Percentiles rank a stretch among this genome's conserved stretches.
These are phyloP conservation scores for Wickerhamiella vanderwaltii DNA, from an alignment of 805 yeast genomes.

Conservation along the genomic window DNA sequence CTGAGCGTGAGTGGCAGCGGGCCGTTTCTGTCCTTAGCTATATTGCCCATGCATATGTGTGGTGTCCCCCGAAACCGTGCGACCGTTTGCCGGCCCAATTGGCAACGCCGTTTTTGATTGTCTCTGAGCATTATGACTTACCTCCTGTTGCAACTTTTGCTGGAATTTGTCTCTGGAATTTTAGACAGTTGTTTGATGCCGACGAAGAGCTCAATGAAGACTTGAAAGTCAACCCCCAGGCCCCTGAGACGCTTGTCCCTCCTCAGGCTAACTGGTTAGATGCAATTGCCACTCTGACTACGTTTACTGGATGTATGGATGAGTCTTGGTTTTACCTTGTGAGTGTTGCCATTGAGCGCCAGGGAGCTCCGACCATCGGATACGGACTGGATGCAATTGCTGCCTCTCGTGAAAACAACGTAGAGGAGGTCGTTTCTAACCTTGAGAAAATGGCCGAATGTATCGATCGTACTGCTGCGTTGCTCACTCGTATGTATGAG, in stretches of 20 bases:
- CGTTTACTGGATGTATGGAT: slow-evolving; percentile 82
- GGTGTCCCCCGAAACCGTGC: slow-evolving; percentile 52
- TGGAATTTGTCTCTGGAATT: slow-evolving; percentile 81
- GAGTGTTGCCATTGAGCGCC: slow-evolving; percentile 72
- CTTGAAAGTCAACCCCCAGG: neutral
- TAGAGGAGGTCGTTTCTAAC: slow-evolving; percentile 31
- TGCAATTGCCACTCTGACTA: slow-evolving; percentile 54
- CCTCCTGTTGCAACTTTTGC: slow-evolving; percentile 89
- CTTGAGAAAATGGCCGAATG: slow-evolving; percentile 60
- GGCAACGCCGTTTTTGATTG: slow-evolving; percentile 56
- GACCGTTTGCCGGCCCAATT: slow-evolving; percentile 54
- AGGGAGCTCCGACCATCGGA: slow-evolving; percentile 60
- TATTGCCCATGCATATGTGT: slow-evolving; percentile 76
- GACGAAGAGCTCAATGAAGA: slow-evolving; percentile 7
- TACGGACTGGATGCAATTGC: slow-evolving; percentile 57
- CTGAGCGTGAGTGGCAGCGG: slow-evolving; percentile 50
- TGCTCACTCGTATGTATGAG: slow-evolving; percentile 74
- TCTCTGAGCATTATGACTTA: slow-evolving; percentile 48
- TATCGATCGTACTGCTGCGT: slow-evolving; percentile 60
- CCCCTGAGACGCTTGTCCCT: neutral
- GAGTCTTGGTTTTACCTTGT: slow-evolving; percentile 91
- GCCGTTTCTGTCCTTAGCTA: slow-evolving; percentile 74
- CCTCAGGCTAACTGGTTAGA: slow-evolving; percentile 13
- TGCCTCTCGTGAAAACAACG: slow-evolving; percentile 39
- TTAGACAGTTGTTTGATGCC: slow-evolving; percentile 38